Conservation (phyloP, 768 basidiomycete genomes). For the Mrakia hoshinonis region DNA sequence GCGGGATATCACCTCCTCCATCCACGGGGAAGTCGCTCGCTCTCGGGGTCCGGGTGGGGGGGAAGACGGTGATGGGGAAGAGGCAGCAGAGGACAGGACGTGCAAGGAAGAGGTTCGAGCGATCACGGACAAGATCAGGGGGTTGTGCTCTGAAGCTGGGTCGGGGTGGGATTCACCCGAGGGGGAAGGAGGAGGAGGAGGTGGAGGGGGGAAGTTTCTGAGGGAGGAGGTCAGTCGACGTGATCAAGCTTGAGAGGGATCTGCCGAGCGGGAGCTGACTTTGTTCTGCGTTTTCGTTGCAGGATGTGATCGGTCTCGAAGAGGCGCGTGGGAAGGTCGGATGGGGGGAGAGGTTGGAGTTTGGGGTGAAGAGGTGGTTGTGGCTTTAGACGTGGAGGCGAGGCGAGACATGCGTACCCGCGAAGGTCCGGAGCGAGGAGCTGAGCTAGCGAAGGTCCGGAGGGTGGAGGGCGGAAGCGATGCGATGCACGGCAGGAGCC, state of each 20-base stretch:
- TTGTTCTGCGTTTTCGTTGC: conserved; percentile 23
- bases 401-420: too few species aligned
- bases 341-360: conserved; percentile 85
- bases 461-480: too few species aligned
- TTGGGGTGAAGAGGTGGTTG: conserved; percentile 77
- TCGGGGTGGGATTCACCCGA: conserved; percentile 35
- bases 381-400: conserved; percentile 42
- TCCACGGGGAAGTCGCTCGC: conserved; percentile 3
- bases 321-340: conserved; percentile 80
- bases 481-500: too few species aligned
- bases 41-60: conserved; percentile 5
- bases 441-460: too few species aligned
- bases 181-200: too few species aligned
- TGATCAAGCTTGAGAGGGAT: background rate
- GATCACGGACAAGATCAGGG: conserved; percentile 61
- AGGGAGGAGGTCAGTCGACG: conserved; percentile 62
- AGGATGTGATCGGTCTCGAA: conserved; percentile 49
- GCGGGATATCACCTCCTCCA: conserved; percentile 35
- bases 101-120: conserved; percentile 70
- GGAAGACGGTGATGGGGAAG: conserved; percentile 39
- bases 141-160: conserved; percentile 60
- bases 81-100: conserved; percentile 53
- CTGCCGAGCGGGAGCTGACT: conserved; percentile 17
- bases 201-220: conserved; percentile 51
- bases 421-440: too few species aligned